A percentile compares a stretch with the other conserved stretches of the same genome.
Conservation (phyloP, 2,329 filamentous ascomycete species). For the Alternaria panax region DNA sequence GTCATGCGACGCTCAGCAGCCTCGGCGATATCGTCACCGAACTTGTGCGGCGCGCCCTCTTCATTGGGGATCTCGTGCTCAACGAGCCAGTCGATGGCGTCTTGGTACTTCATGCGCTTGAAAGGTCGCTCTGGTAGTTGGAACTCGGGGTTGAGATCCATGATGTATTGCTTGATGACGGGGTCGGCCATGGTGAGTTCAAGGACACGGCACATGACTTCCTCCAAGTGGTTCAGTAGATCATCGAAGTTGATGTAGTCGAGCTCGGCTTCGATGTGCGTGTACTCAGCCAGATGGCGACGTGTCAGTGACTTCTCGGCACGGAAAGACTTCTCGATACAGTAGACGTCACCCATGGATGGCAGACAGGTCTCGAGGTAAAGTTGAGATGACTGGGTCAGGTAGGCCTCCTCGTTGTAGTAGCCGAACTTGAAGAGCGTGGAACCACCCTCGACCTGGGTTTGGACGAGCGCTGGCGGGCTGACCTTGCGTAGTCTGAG, state of each 20-base stretch:
- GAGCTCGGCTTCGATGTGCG: conserved; percentile 93
- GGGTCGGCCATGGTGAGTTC: conserved; percentile 78
- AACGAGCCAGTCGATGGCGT: conserved; percentile 92
- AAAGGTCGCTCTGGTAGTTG: conserved; percentile 83
- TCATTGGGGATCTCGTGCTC: conserved; percentile 93
- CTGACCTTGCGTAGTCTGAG: conserved; percentile 81
- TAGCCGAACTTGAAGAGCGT: conserved; percentile 91
- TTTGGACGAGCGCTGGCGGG: conserved; percentile 91
- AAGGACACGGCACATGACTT: conserved; percentile 85
- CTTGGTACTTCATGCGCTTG: conserved; percentile 91
- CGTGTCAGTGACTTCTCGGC: conserved; percentile 95
- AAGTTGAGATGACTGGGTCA: conserved; percentile 95
- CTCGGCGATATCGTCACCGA: conserved; percentile 98
- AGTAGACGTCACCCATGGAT: conserved; percentile 93
- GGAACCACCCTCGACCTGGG: conserved; percentile 89
- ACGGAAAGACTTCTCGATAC: conserved; percentile 98
- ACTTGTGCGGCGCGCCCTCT: conserved; percentile 85
- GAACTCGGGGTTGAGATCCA: conserved; percentile 92
- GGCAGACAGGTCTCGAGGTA: conserved; percentile 96
- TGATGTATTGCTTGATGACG: conserved; percentile 73
- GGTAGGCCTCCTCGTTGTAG: conserved; percentile 88
- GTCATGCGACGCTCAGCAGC: conserved; percentile 97
- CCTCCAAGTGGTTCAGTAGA: conserved; percentile 85
- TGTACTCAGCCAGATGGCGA: conserved; percentile 94
- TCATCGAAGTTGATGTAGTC: conserved; percentile 95